Base-by-base conservation (phyloP, 371 early-diverging fungal genomes). In the Rhizopus delemar region DNA sequence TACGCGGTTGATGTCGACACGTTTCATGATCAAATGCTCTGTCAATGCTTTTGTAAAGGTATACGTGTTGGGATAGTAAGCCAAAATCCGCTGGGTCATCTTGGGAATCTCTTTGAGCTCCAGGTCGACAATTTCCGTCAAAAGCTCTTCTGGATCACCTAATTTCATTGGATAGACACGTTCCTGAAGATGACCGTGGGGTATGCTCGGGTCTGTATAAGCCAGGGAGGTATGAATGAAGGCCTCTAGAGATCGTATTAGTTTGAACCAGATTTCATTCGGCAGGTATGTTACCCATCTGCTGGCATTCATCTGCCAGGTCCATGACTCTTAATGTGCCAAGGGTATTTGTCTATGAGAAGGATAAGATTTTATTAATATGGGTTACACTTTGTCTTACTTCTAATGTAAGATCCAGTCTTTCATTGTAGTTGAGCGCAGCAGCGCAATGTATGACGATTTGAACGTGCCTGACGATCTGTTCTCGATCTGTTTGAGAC, bases 381-480 rank as follows among this genome's bases (percentile, higher is more conserved):
- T 13, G 7, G 13, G 5, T 46, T 38, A 13, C 43, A 31, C 5
- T 6, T 51, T 49, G 6, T 38, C 51, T 35, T 77, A 84, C 84
- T 77, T 85, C 86, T 11, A 85, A 63, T 7, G 84, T 75, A 36
- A 81, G 69, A 66, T 83, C 83, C 43, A 86, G 50, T 32, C 84
- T 72, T 60, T 86, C 87, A 51, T 80, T 80, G 68, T 80, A 80
- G 56, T 84, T 82, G 46, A 84, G 68, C 13, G 87, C 78, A 38
- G 85, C 87, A 43, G 87, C 87, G 60, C 85, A 84, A 55, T 86
- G 84, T 49, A 86, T 79, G 8, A 86, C 81, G 8, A 83, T 66
- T 41, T 79, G 69, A 4, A 78, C 74, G 46, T 83, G 69, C 22
- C 68, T 65, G 6, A 70, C 69, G 16, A 86, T 73, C 58, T 71